Conservation (phyloP, 345 rosid genomes). For the Pistacia vera region DNA sequence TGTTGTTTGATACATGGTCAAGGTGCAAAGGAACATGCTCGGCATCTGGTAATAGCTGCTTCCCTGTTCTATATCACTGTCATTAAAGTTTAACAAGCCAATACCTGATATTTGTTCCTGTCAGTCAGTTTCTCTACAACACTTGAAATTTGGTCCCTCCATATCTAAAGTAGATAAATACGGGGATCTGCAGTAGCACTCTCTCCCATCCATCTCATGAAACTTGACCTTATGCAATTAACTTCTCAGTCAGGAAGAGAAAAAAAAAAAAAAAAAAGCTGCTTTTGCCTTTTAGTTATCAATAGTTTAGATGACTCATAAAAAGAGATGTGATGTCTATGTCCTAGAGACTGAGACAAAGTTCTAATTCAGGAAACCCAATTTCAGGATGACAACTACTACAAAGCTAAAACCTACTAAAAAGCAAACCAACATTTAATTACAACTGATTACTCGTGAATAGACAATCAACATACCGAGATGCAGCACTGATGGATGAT, state of each 20-base stretch:
- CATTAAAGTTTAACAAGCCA: conserved; percentile 76
- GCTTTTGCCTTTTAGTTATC: not conserved
- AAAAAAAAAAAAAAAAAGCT: not conserved
- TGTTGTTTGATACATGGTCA: conserved; percentile 35
- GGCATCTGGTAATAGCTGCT: conserved; percentile 54
- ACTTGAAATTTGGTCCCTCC: conserved; percentile 62
- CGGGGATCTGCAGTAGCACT: conserved; percentile 47
- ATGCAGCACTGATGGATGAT: conserved; percentile 36
- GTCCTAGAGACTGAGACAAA: not conserved
- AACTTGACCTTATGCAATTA: conserved; percentile 34
- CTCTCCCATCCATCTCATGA: conserved; percentile 54
- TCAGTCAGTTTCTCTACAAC: conserved; percentile 50
- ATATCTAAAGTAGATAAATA: conserved; percentile 56
- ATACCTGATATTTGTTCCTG: conserved; percentile 58
- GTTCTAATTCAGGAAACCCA: not conserved
- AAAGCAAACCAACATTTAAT: not conserved
- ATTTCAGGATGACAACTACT: not conserved
- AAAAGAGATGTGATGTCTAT: not conserved
- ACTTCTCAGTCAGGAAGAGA: conserved; percentile 17
- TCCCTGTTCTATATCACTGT: conserved; percentile 57
- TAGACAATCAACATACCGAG: conserved; percentile 38
- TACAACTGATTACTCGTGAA: not conserved
- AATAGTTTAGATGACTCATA: not conserved
- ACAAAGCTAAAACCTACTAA: not conserved
- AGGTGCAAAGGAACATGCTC: conserved; percentile 64